phyloP scores from a whole-genome alignment of 306 rosid species.

The Cercis canadensis region DNA sequence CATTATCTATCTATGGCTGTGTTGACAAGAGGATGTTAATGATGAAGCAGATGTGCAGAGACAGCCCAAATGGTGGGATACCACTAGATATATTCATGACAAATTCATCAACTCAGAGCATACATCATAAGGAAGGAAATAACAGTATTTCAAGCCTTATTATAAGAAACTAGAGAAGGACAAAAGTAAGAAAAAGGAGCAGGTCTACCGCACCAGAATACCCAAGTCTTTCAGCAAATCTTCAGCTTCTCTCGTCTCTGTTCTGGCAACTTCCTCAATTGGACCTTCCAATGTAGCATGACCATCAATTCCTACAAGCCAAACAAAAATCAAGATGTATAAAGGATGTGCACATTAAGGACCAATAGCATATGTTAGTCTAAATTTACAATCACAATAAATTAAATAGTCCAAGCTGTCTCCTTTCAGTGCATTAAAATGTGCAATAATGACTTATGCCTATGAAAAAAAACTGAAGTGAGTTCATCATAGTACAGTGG shows the following conservation, averaged over 20 bases:
- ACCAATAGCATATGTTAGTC: too few relatives aligned
- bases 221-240: conserved; percentile 80
- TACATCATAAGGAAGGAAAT: conserved; percentile 7
- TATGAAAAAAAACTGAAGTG: not conserved
- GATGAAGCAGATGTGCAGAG: not conserved
- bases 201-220: conserved; percentile 63
- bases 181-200: conserved; percentile 24
- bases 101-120: not conserved
- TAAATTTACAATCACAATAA: not conserved
- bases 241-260: conserved; percentile 85
- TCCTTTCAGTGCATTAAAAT: not conserved
- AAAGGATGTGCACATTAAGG: too few relatives aligned
- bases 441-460: not conserved
- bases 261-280: conserved; percentile 87
- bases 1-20: not conserved
- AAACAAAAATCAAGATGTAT: conserved; percentile 20
- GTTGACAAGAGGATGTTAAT: not conserved
- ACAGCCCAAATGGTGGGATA: not conserved
- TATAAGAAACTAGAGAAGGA: conserved; percentile 11
- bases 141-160: conserved; percentile 22
- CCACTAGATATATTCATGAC: not conserved
- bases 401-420: not conserved
- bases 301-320: conserved; percentile 68
- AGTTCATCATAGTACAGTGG: not conserved
- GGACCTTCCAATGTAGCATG: conserved; percentile 76